Percentiles rank a stretch among this genome's conserved stretches.
Conservation (phyloP, 2,329 filamentous ascomycete species). For the Botrytis hyacinthi region DNA sequence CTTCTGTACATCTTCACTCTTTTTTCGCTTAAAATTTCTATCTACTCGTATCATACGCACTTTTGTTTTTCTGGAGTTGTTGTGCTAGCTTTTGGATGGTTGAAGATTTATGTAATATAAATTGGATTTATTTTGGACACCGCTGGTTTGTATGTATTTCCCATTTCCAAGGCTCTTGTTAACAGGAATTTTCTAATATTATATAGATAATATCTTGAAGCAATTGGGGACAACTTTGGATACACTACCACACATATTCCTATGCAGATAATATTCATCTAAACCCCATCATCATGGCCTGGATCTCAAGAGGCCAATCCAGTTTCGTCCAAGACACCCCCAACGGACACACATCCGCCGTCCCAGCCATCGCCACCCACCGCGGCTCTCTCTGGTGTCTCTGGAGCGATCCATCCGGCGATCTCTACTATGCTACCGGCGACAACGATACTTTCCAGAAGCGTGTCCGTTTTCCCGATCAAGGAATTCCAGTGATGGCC, state of each 20-base stretch:
- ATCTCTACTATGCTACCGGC: constrained; percentile 40
- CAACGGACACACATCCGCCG: constrained; percentile 37
- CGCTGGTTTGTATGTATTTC: background rate
- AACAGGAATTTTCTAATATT: background rate
- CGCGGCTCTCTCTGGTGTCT: constrained; percentile 42
- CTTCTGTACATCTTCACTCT: background rate
- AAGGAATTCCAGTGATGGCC: constrained; percentile 39
- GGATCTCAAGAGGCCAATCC: constrained; percentile 39
- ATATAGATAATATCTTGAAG: background rate
- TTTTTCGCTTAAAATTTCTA: background rate
- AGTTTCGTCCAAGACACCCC: constrained; percentile 35
- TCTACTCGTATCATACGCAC: background rate
- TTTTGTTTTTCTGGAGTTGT: background rate
- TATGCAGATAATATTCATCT: background rate
- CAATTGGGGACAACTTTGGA: background rate
- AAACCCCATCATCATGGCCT: constrained; percentile 27
- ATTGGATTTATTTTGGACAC: background rate
- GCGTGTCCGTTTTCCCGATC: constrained; percentile 36
- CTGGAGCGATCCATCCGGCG: constrained; percentile 37
- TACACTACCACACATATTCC: background rate
- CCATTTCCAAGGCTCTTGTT: background rate
- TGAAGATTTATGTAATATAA: background rate
- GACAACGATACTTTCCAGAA: constrained; percentile 35
- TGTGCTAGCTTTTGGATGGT: background rate
- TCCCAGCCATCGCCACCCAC: constrained; percentile 40